Conservation (phyloP, 2,329 filamentous ascomycete species). For the Claviceps monticola region DNA sequence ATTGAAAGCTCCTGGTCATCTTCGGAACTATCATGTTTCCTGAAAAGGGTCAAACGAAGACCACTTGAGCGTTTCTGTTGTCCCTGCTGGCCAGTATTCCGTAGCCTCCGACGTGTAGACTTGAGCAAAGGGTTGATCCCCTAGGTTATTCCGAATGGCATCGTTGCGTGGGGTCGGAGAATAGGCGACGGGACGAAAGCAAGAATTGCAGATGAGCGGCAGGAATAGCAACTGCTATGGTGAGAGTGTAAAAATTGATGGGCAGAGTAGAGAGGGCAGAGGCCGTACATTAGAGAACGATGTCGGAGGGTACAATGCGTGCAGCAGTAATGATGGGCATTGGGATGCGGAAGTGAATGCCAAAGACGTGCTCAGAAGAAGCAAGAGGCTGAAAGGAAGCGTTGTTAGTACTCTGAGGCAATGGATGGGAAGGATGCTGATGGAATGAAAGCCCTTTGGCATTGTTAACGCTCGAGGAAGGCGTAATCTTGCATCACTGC, state of each 20-base stretch:
- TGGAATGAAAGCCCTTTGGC: background rate
- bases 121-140: constrained; percentile 1
- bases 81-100: background rate
- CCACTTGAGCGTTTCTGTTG: background rate
- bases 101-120: background rate
- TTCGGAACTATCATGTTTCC: background rate
- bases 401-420: background rate
- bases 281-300: background rate
- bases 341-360: background rate
- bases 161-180: background rate
- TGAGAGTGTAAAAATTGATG: background rate
- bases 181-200: background rate
- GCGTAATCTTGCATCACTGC: background rate
- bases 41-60: background rate
- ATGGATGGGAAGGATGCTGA: background rate
- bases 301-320: background rate
- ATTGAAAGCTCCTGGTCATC: background rate
- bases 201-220: background rate
- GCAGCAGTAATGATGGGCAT: background rate
- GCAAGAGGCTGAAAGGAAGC: background rate
- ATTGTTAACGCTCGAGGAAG: background rate
- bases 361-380: background rate
- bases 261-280: background rate
- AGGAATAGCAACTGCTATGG: background rate
- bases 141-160: constrained; percentile 1